Evolutionary conservation across 202 grass and related monocot species (phyloP), one percentile per base, ranked within the genome.

Genomic region (Schoenoplectus tabernaemontani): DNA sequence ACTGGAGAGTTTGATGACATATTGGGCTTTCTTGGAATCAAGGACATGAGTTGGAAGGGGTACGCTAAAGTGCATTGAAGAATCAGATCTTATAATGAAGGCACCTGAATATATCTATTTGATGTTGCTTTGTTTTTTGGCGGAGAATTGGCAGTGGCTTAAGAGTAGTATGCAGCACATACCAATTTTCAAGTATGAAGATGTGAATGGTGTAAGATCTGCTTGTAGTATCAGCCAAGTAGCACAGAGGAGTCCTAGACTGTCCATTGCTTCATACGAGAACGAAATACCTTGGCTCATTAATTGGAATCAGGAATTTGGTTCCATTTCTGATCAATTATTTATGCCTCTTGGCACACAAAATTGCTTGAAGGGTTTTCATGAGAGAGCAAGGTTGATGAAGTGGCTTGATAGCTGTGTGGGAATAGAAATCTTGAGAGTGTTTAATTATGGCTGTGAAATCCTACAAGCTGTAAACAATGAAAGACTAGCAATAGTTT

Each of bases 291-390:
- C 80, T 48, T 91, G 92, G 92, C 77, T 95, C 43, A 82, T 88
- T 59, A 68, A 71, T 59, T 91, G 87, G 85, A 91, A 91, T 44
- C 43, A 5, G 11, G 89, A 95, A 65, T 87, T 95, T 17, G 53
- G 65, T 6, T 86, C 58, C 53, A 43, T 33, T 77, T 84, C 84
- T 23, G 41, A 57, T 37, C 64, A 39, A 33, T 59, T 68, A 10
- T 91, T 94, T 63, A 20, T 91, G 50, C 77, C 80, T 28, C 58
- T 9, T 4, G 67, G 8, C 50, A 91, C 84, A 41, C 86, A 91
- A 11, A 51, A 11, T 5, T 54, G 70, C 81, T 36, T 91, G 47
- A 36, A 83, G 8, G 9, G 1, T 28, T 87, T 76, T 5, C 32
- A 71, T 2, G 1, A 12, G 20, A 54, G 57, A 76, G 7, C 9